Evolutionary conservation across 2,329 filamentous ascomycete species (phyloP), one percentile per base, ranked within the genome.

Genomic region (Fusarium sp.): DNA sequence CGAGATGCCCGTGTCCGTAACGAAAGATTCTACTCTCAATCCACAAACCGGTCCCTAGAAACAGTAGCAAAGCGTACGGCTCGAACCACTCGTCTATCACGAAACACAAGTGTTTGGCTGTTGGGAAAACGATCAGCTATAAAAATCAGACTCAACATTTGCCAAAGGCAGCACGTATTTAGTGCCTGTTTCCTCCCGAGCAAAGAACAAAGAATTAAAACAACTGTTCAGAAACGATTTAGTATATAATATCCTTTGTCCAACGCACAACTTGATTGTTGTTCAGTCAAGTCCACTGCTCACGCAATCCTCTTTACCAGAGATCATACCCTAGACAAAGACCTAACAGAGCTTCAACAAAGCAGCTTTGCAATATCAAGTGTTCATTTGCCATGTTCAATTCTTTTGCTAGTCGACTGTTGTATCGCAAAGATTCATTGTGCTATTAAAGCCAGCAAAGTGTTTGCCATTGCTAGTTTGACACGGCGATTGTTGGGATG

Each of bases 281-380:
- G 19, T 21, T 21, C 9, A 21, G 11, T 29, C 1, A 6, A 13
- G 1, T 25, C 23, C 0, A 10, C 9, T 46, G 25, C 44, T 56
- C 27, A 19, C 4, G 1, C 29, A 54, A 6, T 7, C 4, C 14
- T 23, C 4, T n/a, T 3, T 8, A 9, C 37, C 19, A 8, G 9
- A 17, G 25, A 8, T 36, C 21, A 11, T 47, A 17, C 29, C 1
- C n/a, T 11, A 14, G 41, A 61, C 56, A 61, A 61, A 61, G 56
- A 29, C 36, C 9, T 13, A 3, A 10, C 1, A 29, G 9, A 43
- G 4, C 29, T 27, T 19, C 7, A 3, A n/a, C 31, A 21, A 61
- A 29, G 49, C 57, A 38, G 14, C 15, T 45, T 56, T 56, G 21
- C 42, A 37, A 25, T 25, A 6, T 3, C 3, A 7, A 17, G 14